Evolutionary conservation across 345 rosid species (phyloP).

Genomic region (Pistacia atlantica): DNA sequence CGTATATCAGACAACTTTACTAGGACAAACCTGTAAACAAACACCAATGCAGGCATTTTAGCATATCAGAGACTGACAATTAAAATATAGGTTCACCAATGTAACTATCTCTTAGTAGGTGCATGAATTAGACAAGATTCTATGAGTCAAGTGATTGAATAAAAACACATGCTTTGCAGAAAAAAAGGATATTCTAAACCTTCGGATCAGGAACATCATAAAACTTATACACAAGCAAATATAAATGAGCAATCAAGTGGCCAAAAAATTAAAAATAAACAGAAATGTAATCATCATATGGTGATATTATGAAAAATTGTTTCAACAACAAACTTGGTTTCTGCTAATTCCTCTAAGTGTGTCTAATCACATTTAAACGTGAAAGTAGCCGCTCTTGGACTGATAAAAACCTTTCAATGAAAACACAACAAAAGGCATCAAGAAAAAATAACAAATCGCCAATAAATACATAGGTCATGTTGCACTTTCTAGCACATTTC

Average conservation of each 20-base stretch:
- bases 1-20: slow-evolving; percentile 63
- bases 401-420: neutral
- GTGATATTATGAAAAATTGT: neutral
- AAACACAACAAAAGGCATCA: neutral
- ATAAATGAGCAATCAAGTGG: neutral
- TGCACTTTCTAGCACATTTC: slow-evolving; percentile 1
- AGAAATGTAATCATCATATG: too few species aligned
- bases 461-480: neutral
- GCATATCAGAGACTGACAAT: slow-evolving; percentile 6
- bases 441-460: neutral
- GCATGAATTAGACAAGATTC: neutral
- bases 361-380: neutral
- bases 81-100: neutral
- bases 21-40: slow-evolving; percentile 42
- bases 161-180: neutral
- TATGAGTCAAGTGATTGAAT: neutral
- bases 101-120: slow-evolving; percentile 11
- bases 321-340: neutral
- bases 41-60: slow-evolving; percentile 17
- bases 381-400: slow-evolving; percentile 4
- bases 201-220: neutral
- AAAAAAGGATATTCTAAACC: neutral
- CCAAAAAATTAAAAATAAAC: too few species aligned
- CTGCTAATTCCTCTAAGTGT: neutral
- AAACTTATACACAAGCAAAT: neutral